These are phyloP conservation scores for Myxozyma geophila DNA, from an alignment of 805 yeast species.

Conservation along the genomic window DNA sequence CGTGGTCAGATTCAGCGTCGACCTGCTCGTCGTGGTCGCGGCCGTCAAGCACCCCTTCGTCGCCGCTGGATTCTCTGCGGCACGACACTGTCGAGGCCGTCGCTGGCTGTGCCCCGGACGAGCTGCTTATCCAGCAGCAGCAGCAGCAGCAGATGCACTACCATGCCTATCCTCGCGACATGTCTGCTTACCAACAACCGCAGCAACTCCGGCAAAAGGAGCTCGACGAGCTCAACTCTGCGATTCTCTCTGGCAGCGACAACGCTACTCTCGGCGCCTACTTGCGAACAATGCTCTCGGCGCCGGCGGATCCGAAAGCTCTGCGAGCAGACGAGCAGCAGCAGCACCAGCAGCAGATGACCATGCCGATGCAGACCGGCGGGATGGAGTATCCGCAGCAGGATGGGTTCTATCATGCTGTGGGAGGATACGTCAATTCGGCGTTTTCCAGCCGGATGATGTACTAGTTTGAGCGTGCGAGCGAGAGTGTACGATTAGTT, in stretches of 20 bases:
- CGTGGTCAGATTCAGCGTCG: conserved; percentile 13
- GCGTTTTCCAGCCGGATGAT: too few species aligned
- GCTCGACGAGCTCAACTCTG: conserved; percentile 1
- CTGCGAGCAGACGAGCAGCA: neutral
- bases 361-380: neutral
- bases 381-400: neutral
- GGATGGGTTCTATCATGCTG: neutral
- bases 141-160: conserved; percentile 6
- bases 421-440: too few species aligned
- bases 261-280: neutral
- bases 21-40: conserved; percentile 13
- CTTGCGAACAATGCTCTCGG: neutral
- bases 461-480: too few species aligned
- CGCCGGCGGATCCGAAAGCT: neutral
- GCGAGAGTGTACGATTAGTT: too few species aligned
- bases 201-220: conserved; percentile 4
- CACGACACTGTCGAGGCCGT: neutral
- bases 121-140: neutral
- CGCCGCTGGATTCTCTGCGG: conserved; percentile 1
- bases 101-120: neutral
- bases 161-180: neutral
- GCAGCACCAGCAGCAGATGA: neutral
- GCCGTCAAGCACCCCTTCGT: conserved; percentile 7
- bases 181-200: neutral
- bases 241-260: neutral